Base-by-base conservation (phyloP, 345 rosid species). In the Adansonia digitata region DNA sequence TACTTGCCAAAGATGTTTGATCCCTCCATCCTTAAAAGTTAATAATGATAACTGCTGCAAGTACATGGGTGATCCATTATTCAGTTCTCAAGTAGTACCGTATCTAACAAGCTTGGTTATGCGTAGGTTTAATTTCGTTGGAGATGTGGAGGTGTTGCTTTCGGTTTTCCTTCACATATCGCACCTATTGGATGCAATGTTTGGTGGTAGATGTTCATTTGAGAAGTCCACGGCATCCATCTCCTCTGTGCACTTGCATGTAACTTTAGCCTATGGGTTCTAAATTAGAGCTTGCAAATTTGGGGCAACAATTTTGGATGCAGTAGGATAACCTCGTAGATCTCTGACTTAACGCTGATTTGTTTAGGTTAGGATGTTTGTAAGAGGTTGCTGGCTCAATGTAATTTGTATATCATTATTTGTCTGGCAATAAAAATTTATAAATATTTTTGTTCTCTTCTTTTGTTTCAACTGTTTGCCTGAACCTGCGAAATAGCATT, bases 1-100 rank as follows among this genome's bases (percentile, higher is more conserved):
- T 53, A 13, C 70, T 69, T 75, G 45, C 26, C 80, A 79, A 27
- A 74, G 80, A 69, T 74, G 79, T 74, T 60, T 78, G 67, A 48
- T 83, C 62, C 77, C 86, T 8, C 68, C 72, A 26, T 66, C 85
- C 37, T 34, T 83, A 35, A 82, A 80, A 80, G 84, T 83, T 27
- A 91, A 88, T 80, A 81, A 76, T 42, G 95, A 90, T 72, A 94
- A 86, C 81, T 89, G n/a, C n/a, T n/a, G 92, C 85, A 90, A 87
- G 77, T 85, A 79, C 71, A 57, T 77, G 71, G 82, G 88, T 51
- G 90, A 82, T 75, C 71, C 94, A 37, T 46, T 78, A 0, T 90
- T 90, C 72, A 79, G 77, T 55, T 81, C 88, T 69, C 62, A 90
- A 31, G 89, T 77, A 27, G 88, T 80, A 74, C 85, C 86, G 15